A percentile compares a stretch with the other conserved stretches of the same genome.
Conservation (phyloP, 306 rosid species). For the Citrullus colocynthis region DNA sequence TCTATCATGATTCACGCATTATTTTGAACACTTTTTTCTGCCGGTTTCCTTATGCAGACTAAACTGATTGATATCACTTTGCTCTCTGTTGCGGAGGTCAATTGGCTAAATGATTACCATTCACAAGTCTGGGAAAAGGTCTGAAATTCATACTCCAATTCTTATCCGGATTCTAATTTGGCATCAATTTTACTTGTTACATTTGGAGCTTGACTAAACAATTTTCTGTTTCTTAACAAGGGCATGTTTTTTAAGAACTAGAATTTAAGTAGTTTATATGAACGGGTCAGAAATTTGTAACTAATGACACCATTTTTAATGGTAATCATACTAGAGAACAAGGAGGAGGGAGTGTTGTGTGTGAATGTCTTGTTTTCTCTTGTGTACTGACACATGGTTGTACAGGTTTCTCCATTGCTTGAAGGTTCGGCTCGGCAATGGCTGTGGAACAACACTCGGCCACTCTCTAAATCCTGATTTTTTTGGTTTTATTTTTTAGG, state of each 20-base stretch:
- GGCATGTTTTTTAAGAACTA: background rate
- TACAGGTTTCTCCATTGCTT: conserved; percentile 73
- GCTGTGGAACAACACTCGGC: conserved; percentile 84
- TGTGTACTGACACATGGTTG: background rate
- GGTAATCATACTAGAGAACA: background rate
- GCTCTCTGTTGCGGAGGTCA: conserved; percentile 55
- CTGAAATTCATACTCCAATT: background rate
- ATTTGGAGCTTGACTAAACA: background rate
- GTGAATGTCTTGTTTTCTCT: background rate
- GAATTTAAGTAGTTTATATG: no score
- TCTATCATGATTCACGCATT: background rate
- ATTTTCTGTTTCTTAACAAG: background rate
- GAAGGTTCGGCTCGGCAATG: conserved; percentile 65
- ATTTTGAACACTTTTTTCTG: background rate
- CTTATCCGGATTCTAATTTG: background rate
- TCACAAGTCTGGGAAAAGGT: conserved; percentile 94
- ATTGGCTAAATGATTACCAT: conserved; percentile 81
- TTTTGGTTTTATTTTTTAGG: background rate
- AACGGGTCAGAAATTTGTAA: no score
- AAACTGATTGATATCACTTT: conserved; percentile 66
- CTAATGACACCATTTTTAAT: background rate
- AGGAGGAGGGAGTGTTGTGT: background rate
- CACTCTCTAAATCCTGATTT: conserved; percentile 22
- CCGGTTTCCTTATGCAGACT: conserved; percentile 40
- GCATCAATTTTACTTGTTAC: background rate